Percentiles rank a stretch among this genome's conserved stretches.
Evolutionary conservation across 106 monocot species (phyloP).

Genomic region (Dendrobium officinale): DNA sequence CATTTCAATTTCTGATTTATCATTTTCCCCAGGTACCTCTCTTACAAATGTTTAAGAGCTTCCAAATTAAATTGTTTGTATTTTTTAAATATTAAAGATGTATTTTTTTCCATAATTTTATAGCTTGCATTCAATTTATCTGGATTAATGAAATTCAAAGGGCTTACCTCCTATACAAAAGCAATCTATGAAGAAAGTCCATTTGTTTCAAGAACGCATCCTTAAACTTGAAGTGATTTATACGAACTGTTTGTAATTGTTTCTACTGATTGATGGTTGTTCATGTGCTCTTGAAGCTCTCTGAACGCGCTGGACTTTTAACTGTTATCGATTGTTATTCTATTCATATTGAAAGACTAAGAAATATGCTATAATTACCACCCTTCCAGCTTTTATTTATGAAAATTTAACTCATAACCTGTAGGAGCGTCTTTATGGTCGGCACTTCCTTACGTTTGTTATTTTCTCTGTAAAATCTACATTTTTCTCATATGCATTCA

Average conservation of each 20-base stretch:
- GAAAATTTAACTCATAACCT: neutral
- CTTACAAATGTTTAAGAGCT: neutral
- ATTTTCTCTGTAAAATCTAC: neutral
- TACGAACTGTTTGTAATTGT: neutral
- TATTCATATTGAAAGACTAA: neutral
- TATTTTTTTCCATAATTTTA: neutral
- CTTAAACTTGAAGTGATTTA: neutral
- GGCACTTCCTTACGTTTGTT: neutral
- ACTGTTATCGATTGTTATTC: neutral
- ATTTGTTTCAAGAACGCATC: neutral
- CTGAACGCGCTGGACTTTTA: neutral
- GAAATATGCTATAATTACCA: neutral
- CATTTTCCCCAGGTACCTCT: slow-evolving; percentile 66
- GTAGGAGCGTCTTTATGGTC: neutral
- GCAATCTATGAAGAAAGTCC: neutral
- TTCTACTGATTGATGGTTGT: neutral
- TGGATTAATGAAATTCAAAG: neutral
- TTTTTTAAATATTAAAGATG: neutral
- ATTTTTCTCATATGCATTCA: neutral
- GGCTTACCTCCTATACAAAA: neutral
- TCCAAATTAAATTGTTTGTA: neutral
- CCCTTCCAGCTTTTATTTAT: neutral
- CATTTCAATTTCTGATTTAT: slow-evolving; percentile 44
- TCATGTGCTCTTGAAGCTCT: neutral
- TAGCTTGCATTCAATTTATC: neutral